Evolutionary conservation across 208 protist genomes (phyloP).

Genomic region (Crithidia expoeki): DNA sequence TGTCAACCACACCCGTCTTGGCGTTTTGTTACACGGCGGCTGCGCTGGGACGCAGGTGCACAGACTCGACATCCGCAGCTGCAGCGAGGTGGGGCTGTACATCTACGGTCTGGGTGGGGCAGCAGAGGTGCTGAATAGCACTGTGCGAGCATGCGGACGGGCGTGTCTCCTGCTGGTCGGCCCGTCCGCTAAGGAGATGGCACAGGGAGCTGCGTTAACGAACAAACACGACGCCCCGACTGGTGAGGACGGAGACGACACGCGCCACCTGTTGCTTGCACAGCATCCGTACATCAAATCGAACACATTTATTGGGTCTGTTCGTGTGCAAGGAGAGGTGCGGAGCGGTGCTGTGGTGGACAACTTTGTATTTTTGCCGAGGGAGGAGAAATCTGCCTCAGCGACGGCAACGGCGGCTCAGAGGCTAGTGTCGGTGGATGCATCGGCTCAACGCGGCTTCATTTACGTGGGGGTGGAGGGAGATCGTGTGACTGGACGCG

Average conservation of each 20-base stretch:
- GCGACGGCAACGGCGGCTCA: conserved; percentile 19
- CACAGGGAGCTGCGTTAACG: conserved; percentile 23
- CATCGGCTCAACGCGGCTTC: conserved; percentile 33
- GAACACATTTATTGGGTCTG: conserved; percentile 60
- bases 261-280: conserved; percentile 33
- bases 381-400: conserved; percentile 25
- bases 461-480: conserved; percentile 44
- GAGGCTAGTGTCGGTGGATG: conserved; percentile 20
- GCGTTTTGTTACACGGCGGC: conserved; percentile 55
- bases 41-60: conserved; percentile 46
- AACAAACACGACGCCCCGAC: conserved; percentile 39
- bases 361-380: conserved; percentile 72
- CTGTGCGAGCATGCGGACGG: conserved; percentile 53
- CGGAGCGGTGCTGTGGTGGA: conserved; percentile 62
- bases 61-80: conserved; percentile 52
- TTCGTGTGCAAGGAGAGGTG: conserved; percentile 75
- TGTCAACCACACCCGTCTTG: conserved; percentile 62
- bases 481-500: conserved; percentile 21
- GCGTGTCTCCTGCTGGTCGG: conserved; percentile 72
- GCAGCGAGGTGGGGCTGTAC: conserved; percentile 66
- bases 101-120: conserved; percentile 51
- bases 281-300: conserved; percentile 66
- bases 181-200: conserved; percentile 40
- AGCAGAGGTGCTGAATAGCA: conserved; percentile 45
- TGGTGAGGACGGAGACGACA: background rate